Evolutionary conservation across 2,329 filamentous ascomycete genomes (phyloP).

Genomic region (Dactylellina sp.): DNA sequence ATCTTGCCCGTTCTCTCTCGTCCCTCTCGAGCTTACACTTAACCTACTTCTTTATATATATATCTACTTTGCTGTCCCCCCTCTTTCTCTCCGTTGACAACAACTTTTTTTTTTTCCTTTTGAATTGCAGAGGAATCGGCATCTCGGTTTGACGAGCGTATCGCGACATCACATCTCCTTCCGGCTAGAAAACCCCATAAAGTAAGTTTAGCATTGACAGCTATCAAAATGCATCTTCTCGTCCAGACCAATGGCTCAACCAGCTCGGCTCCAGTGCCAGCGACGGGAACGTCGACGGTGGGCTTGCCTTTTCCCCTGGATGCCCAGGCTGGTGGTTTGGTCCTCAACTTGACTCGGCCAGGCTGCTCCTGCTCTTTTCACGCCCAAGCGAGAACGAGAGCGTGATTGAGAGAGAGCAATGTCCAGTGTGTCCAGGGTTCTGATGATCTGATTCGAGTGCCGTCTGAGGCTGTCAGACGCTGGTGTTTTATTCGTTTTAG

Average conservation of each 20-base stretch:
- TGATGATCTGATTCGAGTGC: neutral
- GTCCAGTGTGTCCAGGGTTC: neutral
- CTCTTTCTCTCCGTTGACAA: neutral
- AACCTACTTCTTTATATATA: conserved; percentile 2
- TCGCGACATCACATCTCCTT: neutral
- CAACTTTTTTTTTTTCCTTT: too few species aligned
- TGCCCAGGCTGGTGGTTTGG: neutral
- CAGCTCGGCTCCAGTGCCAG: conserved; percentile 4
- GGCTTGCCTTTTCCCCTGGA: neutral
- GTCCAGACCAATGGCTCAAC: neutral
- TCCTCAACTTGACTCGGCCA: too few species aligned
- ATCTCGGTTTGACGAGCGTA: conserved; percentile 41
- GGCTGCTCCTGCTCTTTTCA: conserved; percentile 22
- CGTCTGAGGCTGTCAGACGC: neutral
- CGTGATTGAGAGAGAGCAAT: neutral
- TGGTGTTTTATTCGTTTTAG: neutral
- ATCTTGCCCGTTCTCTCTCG: conserved; percentile 11
- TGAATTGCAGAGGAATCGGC: too few species aligned
- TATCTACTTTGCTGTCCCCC: neutral
- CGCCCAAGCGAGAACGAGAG: neutral
- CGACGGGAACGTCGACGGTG: neutral
- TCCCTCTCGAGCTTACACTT: conserved; percentile 35
- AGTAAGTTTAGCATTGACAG: conserved; percentile 10
- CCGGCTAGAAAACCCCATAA: too few species aligned
- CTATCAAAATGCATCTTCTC: neutral